Evolutionary conservation across 352 stramenopile species (phyloP), one percentile per base, ranked within the genome.

Genomic region (Pythium phragmitis): DNA sequence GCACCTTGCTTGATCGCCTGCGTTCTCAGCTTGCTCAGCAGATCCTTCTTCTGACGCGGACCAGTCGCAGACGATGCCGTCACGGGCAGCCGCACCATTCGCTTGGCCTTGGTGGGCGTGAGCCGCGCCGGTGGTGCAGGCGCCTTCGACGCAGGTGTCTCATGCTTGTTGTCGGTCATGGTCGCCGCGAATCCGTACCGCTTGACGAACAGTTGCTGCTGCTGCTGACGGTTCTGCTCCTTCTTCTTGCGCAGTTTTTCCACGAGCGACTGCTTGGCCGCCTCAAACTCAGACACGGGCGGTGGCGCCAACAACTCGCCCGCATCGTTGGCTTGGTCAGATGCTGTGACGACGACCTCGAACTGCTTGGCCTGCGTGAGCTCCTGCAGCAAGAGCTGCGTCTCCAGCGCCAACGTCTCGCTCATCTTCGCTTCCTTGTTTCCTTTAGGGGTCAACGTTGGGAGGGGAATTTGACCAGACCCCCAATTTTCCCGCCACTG

Each of bases 381-480:
- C 70, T 90, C 76, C 67, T 92, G 81, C 73, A 92, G 73, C 76
- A 92, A 69, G 8, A 91, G 68, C 70, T 92, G 81, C 66, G 84
- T 91, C 75, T 92, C 68, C 41, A 92, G 74, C 57, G 84, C 84
- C 59, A 92, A 37, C 69, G 85, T 74, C 60, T 87, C 77, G 52
- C 72, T 82, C 69, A 77, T 79, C 13, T 30, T 69, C 41, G 12
- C 13, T 48, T 43, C 6, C 14, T 19, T 9, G 17, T 19, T 63
- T 19, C 37, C 23, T 19, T 50, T 37, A 34, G 26, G 17, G 11
- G 2, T 14, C 28, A 55, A 43, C 16, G 30, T 42, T 42, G 48
- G 48, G 47, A 53, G 47, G 6, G 39, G 16, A 46, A n/a, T 19
- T 19, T 37, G 6, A 26, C 23, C 21, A 53, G 19, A 16, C 5